Base-by-base conservation (phyloP, 441 rosid species). In the Biscutella auriculata region DNA sequence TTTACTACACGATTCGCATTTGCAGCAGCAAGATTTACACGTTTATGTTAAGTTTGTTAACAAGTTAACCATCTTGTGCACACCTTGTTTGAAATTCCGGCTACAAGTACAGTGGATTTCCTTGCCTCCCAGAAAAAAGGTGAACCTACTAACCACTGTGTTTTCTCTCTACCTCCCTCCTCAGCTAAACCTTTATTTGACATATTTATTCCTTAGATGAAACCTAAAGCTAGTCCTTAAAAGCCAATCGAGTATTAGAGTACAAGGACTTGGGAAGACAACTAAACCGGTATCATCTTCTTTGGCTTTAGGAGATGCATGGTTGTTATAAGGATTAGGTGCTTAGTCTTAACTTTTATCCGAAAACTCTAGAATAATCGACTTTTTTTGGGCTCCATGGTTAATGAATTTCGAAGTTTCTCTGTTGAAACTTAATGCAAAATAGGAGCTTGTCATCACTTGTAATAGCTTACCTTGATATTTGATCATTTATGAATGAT, bases 91-190 rank as follows among this genome's bases (percentile, higher is more conserved):
- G 15, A 60, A 29, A 10, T 65, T 64, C 60, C 86, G 88, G 92
- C 75, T 73, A 63, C 74, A 54, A 72, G 63, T 62, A 79, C 70
- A 68, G 63, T 57, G 67, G 81, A 69, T 7, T 40, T 4, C 36
- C 12, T 9, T 57, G 44, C 80, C 63, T 63, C 83, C 52, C 71
- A 60, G 60, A 70, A 73, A 52, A 81, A 81, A n/a, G 91, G 99
- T 89, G 65, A 57, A 66, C 51, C 70, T 41, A 62, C 46, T 46
- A 33, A 47, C 46, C 30, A 32, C 15, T 47, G 45, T 34, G 50
- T 9, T 23, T 34, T 52, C 40, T 40, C n/a, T 23, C 10, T 35
- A 16, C 34, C n/a, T 47, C 23, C 13, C 26, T 54, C 33, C 34
- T 47, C 13, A 0, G 28, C 53, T 67, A 27, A 67, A 6, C 15